A percentile compares a stretch with the other conserved stretches of the same genome.
Conservation (phyloP, 2,329 filamentous ascomycete species). For the Trichothecium sympodiale region DNA sequence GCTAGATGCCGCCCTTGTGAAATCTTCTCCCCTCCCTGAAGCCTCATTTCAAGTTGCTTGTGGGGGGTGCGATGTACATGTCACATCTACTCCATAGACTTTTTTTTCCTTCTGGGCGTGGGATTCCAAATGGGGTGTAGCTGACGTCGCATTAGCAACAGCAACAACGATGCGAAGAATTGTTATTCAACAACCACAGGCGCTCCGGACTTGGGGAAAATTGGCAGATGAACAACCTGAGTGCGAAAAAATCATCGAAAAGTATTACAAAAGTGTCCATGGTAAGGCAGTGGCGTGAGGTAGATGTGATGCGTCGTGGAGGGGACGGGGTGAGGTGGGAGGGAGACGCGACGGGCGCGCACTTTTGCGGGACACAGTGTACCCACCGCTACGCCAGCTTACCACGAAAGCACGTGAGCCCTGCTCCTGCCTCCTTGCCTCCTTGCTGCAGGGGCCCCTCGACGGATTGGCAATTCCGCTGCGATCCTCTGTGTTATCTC, state of each 20-base stretch:
- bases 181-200: slow-evolving; percentile 3
- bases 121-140: no score
- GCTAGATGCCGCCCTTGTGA: no score
- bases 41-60: no score
- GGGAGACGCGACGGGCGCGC: slow-evolving; percentile 33
- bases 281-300: slow-evolving; percentile 13
- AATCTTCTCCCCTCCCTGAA: no score
- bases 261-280: slow-evolving; percentile 11
- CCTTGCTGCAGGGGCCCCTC: neutral
- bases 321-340: slow-evolving; percentile 26
- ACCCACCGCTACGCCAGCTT: slow-evolving; percentile 23
- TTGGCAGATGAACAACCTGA: slow-evolving; percentile 10
- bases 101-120: no score
- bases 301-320: slow-evolving; percentile 11
- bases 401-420: slow-evolving; percentile 33
- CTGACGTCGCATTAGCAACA: no score
- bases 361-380: slow-evolving; percentile 21
- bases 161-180: no score
- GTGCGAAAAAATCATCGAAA: slow-evolving; percentile 6
- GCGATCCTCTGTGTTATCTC: neutral
- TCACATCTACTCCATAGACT: no score
- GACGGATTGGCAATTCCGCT: neutral
- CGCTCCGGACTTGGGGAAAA: slow-evolving; percentile 8
- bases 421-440: slow-evolving; percentile 2
- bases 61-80: no score